Evolutionary conservation across 1,284 basidiomycete genomes (phyloP).

Genomic region (Porogramme epimiltina): DNA sequence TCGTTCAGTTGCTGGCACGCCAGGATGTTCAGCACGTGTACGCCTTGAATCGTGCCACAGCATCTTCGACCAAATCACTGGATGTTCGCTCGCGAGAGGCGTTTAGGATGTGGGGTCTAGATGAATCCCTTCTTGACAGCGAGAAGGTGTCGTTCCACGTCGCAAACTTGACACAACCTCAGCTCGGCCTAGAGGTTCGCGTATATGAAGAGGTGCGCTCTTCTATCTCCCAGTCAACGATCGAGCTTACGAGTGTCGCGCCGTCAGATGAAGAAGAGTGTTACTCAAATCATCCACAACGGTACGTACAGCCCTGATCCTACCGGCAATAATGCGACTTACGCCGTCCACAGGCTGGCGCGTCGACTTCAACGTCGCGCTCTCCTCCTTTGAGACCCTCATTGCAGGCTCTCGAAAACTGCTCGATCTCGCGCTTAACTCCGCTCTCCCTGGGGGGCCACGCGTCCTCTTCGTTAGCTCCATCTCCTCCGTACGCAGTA

Average conservation of each 20-base stretch:
- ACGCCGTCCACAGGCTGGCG: slow-evolving; percentile 29
- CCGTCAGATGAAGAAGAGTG: no score
- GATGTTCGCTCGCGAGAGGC: slow-evolving; percentile 27
- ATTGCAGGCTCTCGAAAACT: slow-evolving; percentile 31
- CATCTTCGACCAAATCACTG: slow-evolving; percentile 11
- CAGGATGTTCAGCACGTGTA: slow-evolving; percentile 34
- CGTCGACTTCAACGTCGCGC: slow-evolving; percentile 38
- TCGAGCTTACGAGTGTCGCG: no score
- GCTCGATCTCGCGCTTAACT: slow-evolving; percentile 35
- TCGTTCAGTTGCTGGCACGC: slow-evolving; percentile 28
- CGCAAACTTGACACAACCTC: slow-evolving; percentile 15
- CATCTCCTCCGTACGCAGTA: slow-evolving; percentile 10
- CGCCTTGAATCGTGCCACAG: slow-evolving; percentile 32
- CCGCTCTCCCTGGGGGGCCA: slow-evolving; percentile 16
- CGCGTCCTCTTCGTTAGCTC: slow-evolving; percentile 34
- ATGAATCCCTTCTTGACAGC: slow-evolving; percentile 9
- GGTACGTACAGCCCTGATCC: no score
- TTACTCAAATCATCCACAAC: slow-evolving; percentile 31
- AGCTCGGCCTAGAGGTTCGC: slow-evolving; percentile 16
- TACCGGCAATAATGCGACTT: background rate
- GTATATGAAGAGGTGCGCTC: slow-evolving; percentile 23
- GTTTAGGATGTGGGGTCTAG: slow-evolving; percentile 27
- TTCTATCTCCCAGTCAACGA: no score
- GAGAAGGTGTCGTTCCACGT: slow-evolving; percentile 20
- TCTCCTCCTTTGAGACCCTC: slow-evolving; percentile 36